Conservation (phyloP, 2,329 filamentous ascomycete genomes). For the Dactylellina parvicollis region DNA sequence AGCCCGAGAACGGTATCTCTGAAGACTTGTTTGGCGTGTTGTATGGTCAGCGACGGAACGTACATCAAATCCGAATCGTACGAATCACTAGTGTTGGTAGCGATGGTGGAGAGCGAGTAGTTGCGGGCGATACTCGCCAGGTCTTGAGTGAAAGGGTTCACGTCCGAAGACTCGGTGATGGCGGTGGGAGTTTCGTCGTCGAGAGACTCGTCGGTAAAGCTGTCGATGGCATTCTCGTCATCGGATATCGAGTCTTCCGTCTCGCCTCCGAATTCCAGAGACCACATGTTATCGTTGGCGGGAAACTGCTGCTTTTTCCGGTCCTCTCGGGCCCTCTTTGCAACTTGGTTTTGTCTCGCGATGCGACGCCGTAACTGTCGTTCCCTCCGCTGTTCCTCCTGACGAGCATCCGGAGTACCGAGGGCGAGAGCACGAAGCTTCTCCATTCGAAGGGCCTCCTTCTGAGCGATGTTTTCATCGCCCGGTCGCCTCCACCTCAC, state of each 20-base stretch:
- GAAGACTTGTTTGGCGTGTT: conserved; percentile 83
- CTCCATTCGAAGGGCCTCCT: conserved; percentile 78
- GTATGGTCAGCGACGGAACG: conserved; percentile 89
- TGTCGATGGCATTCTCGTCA: conserved; percentile 42
- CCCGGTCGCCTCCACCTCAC: conserved; percentile 93
- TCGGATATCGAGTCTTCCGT: conserved; percentile 53
- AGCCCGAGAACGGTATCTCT: conserved; percentile 91
- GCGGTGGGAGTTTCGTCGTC: conserved; percentile 52
- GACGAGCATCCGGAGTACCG: conserved; percentile 69
- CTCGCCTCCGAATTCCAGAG: conserved; percentile 57
- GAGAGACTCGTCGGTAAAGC: conserved; percentile 54
- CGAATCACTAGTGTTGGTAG: conserved; percentile 60
- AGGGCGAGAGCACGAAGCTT: conserved; percentile 60
- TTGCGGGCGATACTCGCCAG: conserved; percentile 29
- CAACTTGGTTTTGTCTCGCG: conserved; percentile 54
- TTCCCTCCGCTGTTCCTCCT: conserved; percentile 70
- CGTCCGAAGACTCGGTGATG: conserved; percentile 44
- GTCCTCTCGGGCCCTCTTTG: conserved; percentile 59
- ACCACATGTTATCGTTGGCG: conserved; percentile 59
- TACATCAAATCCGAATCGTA: conserved; percentile 77
- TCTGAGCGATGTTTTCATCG: conserved; percentile 79
- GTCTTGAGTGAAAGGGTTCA: conserved; percentile 50
- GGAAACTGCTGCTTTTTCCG: conserved; percentile 48
- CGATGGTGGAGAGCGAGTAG: conserved; percentile 52
- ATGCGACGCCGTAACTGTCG: conserved; percentile 62